Conservation (phyloP, 306 rosid genomes). For the Ormosia emarginata region DNA sequence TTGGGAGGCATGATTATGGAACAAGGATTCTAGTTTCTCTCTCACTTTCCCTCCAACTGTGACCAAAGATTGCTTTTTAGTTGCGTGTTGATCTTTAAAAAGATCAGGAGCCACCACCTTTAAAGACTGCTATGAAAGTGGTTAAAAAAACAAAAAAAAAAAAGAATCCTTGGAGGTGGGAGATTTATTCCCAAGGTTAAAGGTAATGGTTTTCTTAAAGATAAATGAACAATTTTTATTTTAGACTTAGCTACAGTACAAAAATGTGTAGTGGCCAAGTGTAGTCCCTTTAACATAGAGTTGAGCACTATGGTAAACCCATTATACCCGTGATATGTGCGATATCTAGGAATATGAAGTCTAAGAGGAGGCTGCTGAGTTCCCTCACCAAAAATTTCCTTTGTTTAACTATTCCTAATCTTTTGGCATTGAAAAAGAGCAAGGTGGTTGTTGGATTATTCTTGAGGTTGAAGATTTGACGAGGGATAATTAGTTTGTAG, state of each 20-base stretch:
- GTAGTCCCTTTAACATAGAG: not conserved
- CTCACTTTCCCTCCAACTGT: not conserved
- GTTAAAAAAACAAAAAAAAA: not conserved
- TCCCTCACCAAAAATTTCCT: not conserved
- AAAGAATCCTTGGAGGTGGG: not conserved
- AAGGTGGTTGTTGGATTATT: slow-evolving; percentile 35
- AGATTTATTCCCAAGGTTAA: slow-evolving; percentile 23
- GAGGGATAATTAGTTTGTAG: slow-evolving; percentile 24
- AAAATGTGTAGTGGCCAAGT: slow-evolving; percentile 6
- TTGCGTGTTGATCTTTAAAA: slow-evolving; percentile 28
- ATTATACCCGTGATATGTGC: slow-evolving; percentile 15
- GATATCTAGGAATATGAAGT: not conserved
- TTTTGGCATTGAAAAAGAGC: slow-evolving; percentile 20
- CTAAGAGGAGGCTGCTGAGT: not conserved
- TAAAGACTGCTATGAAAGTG: slow-evolving; percentile 21
- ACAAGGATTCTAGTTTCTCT: slow-evolving; percentile 11
- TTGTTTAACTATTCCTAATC: slow-evolving; percentile 5
- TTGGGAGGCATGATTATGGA: slow-evolving; percentile 5
- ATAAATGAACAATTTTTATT: not conserved
- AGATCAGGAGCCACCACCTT: slow-evolving; percentile 39
- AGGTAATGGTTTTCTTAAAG: slow-evolving; percentile 29
- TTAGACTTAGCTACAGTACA: not conserved
- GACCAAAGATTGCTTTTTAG: slow-evolving; percentile 25
- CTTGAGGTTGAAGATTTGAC: slow-evolving; percentile 43
- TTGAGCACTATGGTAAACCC: slow-evolving; percentile 19